Conservation (phyloP, 257 asterid genomes). For the Nicotiana tomentosiformis region DNA sequence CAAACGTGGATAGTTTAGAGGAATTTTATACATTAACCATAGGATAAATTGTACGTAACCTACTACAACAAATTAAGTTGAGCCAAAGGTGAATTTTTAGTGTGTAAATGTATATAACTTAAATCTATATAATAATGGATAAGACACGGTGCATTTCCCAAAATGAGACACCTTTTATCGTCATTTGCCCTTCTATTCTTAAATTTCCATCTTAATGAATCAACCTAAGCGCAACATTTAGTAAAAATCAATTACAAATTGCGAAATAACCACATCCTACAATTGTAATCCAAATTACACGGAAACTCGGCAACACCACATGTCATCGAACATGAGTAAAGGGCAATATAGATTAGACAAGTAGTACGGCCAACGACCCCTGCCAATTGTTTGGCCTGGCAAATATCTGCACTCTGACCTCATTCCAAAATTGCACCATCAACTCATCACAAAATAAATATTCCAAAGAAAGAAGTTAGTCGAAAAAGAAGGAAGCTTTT, state of each 20-base stretch:
- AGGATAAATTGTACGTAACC: no score
- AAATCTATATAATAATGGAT: neutral
- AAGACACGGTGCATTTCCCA: neutral
- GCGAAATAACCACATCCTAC: neutral
- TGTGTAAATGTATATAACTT: no score
- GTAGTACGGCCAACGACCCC: neutral
- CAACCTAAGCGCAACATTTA: neutral
- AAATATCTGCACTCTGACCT: neutral
- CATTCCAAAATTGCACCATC: neutral
- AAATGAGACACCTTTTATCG: neutral
- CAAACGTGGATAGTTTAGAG: no score
- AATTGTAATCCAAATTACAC: neutral
- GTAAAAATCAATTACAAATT: neutral
- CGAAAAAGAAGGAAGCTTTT: neutral
- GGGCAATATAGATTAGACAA: neutral
- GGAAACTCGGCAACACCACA: neutral
- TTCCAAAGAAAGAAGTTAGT: neutral
- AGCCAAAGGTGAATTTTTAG: no score
- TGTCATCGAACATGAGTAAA: neutral
- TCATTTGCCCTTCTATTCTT: neutral
- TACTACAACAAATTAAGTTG: no score
- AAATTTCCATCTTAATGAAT: neutral
- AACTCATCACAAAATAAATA: neutral
- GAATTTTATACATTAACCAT: no score
- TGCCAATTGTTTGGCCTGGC: neutral